phyloP scores from a whole-genome alignment of 2,329 filamentous ascomycete species.

The Cryphonectria japonica region DNA sequence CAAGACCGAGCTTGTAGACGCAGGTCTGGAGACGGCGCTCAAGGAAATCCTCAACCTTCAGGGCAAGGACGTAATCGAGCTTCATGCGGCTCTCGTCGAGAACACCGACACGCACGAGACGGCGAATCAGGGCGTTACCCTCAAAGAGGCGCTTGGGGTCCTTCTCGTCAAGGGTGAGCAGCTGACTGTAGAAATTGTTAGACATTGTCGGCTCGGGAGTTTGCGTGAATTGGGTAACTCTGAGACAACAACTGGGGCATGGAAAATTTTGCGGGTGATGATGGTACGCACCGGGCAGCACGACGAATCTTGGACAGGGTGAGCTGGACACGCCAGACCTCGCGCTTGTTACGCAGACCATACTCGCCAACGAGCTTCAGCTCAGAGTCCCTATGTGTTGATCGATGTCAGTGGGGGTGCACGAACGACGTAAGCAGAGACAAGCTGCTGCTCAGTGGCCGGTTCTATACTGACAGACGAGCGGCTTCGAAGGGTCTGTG shows the following conservation, averaged over 20 bases:
- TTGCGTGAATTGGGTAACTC: neutral
- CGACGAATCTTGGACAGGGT: conserved; percentile 99
- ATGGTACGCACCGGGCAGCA: conserved; percentile 86
- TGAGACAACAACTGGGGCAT: neutral
- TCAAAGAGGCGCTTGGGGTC: conserved; percentile 99
- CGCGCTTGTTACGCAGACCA: conserved; percentile 99
- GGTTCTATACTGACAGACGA: conserved; percentile 93
- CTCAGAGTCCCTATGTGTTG: conserved; percentile 84
- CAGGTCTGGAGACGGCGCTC: conserved; percentile 99
- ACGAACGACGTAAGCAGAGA: conserved; percentile 94
- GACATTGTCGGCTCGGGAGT: conserved; percentile 21
- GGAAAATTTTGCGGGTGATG: neutral
- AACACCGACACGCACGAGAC: conserved; percentile 99
- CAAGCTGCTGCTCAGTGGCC: conserved; percentile 99
- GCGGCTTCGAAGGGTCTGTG: conserved; percentile 95
- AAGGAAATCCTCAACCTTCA: conserved; percentile 99
- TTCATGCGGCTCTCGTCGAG: conserved; percentile 99
- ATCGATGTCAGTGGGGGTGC: conserved; percentile 67
- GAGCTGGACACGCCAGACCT: conserved; percentile 99
- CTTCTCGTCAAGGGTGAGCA: conserved; percentile 99
- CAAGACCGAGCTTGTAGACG: conserved; percentile 99
- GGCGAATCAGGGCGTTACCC: conserved; percentile 99
- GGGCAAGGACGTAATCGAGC: conserved; percentile 99
- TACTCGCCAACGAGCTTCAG: conserved; percentile 99
- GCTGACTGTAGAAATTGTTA: conserved; percentile 69